Conservation (phyloP, 2,329 filamentous ascomycete species). For the Trichoderma sp. region DNA sequence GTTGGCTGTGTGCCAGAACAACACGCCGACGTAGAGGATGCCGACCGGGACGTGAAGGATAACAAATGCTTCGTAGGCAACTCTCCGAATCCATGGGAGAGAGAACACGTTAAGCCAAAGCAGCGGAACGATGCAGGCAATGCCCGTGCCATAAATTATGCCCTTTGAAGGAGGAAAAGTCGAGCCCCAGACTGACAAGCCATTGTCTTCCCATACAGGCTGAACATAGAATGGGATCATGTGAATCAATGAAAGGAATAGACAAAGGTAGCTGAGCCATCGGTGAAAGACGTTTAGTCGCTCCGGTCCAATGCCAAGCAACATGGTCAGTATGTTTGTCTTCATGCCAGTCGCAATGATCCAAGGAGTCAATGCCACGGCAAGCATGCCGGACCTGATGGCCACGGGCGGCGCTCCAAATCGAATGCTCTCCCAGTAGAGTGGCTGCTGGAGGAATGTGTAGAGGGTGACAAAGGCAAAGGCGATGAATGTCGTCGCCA, state of each 20-base stretch:
- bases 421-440: constrained; percentile 85
- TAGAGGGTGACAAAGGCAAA: constrained; percentile 76
- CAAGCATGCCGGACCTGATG: constrained; percentile 86
- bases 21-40: constrained; percentile 74
- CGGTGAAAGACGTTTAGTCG: constrained; percentile 90
- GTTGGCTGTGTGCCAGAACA: constrained; percentile 97
- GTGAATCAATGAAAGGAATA: constrained; percentile 81
- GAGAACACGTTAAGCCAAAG: constrained; percentile 84
- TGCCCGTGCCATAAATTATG: constrained; percentile 81
- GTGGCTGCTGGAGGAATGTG: constrained; percentile 81
- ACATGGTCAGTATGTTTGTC: constrained; percentile 77
- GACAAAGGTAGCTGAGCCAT: constrained; percentile 85
- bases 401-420: constrained; percentile 88
- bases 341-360: constrained; percentile 89
- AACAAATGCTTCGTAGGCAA: constrained; percentile 85
- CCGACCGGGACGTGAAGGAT: constrained; percentile 80
- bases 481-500: constrained; percentile 67
- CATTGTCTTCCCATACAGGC: constrained; percentile 79
- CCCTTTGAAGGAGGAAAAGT: constrained; percentile 67
- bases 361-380: constrained; percentile 90
- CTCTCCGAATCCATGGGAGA: constrained; percentile 71
- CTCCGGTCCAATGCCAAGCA: constrained; percentile 91
- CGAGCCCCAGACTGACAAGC: constrained; percentile 67
- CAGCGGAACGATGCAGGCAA: constrained; percentile 79
- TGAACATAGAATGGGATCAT: constrained; percentile 88